phyloP scores from a whole-genome alignment of 352 stramenopile genomes.

The Plasmopara halstedii region DNA sequence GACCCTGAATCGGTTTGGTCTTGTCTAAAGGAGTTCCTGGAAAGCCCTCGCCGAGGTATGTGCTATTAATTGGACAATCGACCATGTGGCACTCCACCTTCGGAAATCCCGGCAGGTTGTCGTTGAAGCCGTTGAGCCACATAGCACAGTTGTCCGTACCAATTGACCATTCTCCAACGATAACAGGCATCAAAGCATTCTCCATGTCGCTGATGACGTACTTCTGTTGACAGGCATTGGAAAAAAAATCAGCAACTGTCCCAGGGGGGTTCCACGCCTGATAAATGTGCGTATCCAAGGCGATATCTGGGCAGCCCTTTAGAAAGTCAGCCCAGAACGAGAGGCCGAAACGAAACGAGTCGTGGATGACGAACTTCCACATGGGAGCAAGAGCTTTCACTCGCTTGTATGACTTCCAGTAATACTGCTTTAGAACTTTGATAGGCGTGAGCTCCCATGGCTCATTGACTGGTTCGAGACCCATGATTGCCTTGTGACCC shows the following conservation, averaged over 20 bases:
- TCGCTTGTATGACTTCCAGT: slow-evolving; percentile 96
- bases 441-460: slow-evolving; percentile 94
- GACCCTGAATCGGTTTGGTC: slow-evolving; percentile 84
- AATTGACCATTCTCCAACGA: slow-evolving; percentile 95
- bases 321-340: slow-evolving; percentile 69
- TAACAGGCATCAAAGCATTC: slow-evolving; percentile 88
- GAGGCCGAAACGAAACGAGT: slow-evolving; percentile 91
- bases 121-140: slow-evolving; percentile 85
- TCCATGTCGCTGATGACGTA: slow-evolving; percentile 88
- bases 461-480: slow-evolving; percentile 93
- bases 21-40: slow-evolving; percentile 87
- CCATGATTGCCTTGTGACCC: slow-evolving; percentile 85
- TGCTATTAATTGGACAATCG: slow-evolving; percentile 72
- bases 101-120: slow-evolving; percentile 90
- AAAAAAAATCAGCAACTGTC: slow-evolving; percentile 80
- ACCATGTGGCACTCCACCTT: slow-evolving; percentile 84
- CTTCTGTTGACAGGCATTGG: slow-evolving; percentile 90
- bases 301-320: slow-evolving; percentile 87
- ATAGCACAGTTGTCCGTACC: slow-evolving; percentile 81
- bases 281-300: slow-evolving; percentile 95
- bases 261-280: slow-evolving; percentile 82
- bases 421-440: slow-evolving; percentile 90
- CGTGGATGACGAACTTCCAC: slow-evolving; percentile 96
- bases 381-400: slow-evolving; percentile 86
- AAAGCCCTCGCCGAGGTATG: slow-evolving; percentile 88